Evolutionary conservation across 495 filamentous ascomycete genomes (phyloP), one percentile per base, ranked within the genome.

Genomic region (Aspergillus baeticus): DNA sequence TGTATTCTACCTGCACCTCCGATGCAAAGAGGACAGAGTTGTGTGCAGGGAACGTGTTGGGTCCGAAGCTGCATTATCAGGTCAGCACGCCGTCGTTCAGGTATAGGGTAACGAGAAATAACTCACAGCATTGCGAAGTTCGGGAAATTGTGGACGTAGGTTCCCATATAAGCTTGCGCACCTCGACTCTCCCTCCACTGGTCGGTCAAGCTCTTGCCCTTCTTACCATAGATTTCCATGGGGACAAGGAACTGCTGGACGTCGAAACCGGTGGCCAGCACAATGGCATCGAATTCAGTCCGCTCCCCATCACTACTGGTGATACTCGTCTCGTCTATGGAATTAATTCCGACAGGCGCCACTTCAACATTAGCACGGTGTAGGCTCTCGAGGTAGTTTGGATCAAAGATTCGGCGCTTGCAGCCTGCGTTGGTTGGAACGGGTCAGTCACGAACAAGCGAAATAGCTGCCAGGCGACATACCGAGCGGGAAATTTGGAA

Each of bases 1-100:
- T 52, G 35, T 72, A 70, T 33, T 72, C 58, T 13, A 83, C 71
- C 74, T 78, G 78, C 38, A 79, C 80, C 61, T 86, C 83, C 36
- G 64, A 71, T 0, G 75, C 73, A 21, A 84, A 69, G 23, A 84
- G 72, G 0, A 82, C 80, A 3, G 74, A 80, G 5, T 71, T 74
- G 61, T 86, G 81, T 1, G 84, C 83, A 2, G 81, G 84, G 2
- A 72, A 79, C 6, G 81, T 82, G 54, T 86, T 86, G 0, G 83
- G 83, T 0, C 83, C 83, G 59, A 83, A 79, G 4, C 85, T 69
- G 6, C 29, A 33, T 35, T 3, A 36, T 20, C 11, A 36, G 46
- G 46, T 20, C 20, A 17, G 46, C 46, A 14, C 2, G 1, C 6
- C n/a, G 10, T 34, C 18, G 11, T 20, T 4, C 20, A 45, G 10